phyloP scores from a whole-genome alignment of 805 yeast genomes.

The Sugiyamaella boreocaroliniensis region DNA sequence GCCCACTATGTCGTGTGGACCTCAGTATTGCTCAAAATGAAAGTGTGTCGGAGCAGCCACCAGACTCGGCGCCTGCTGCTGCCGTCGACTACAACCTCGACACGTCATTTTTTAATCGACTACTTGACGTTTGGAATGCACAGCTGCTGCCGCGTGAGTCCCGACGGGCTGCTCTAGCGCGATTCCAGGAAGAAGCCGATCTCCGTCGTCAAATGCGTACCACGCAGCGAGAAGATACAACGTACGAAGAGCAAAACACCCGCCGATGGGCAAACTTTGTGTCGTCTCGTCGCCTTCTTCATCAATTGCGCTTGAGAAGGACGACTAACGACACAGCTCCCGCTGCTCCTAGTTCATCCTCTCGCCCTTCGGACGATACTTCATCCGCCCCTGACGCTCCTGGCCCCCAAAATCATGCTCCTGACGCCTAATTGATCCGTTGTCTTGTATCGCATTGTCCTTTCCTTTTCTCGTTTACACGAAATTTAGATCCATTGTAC shows the following conservation, averaged over 20 bases:
- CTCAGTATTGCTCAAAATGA: conserved; percentile 26
- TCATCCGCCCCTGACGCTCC: no score
- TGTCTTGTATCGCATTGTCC: no score
- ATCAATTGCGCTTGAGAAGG: conserved; percentile 1
- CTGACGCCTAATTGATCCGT: no score
- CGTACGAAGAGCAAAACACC: conserved; percentile 15
- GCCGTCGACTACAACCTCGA: conserved; percentile 17
- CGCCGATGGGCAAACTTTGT: conserved; percentile 21
- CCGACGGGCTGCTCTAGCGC: conserved; percentile 22
- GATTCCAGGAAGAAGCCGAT: conserved; percentile 25
- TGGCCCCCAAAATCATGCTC: no score
- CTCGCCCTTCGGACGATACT: no score
- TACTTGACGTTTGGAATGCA: conserved; percentile 28
- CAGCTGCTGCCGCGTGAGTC: conserved; percentile 27
- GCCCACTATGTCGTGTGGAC: conserved; percentile 80
- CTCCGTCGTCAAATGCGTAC: conserved; percentile 18
- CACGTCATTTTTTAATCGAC: conserved; percentile 22
- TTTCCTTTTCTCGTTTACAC: no score
- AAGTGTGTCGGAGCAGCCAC: conserved; percentile 17
- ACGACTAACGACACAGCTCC: background rate
- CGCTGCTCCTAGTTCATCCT: no score
- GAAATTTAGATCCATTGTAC: no score
- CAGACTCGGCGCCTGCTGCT: conserved; percentile 5
- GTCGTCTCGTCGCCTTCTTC: conserved; percentile 11
- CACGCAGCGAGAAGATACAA: conserved; percentile 3